Conservation (phyloP, 2,329 filamentous ascomycete genomes). For the Colletotrichum coccodes region DNA sequence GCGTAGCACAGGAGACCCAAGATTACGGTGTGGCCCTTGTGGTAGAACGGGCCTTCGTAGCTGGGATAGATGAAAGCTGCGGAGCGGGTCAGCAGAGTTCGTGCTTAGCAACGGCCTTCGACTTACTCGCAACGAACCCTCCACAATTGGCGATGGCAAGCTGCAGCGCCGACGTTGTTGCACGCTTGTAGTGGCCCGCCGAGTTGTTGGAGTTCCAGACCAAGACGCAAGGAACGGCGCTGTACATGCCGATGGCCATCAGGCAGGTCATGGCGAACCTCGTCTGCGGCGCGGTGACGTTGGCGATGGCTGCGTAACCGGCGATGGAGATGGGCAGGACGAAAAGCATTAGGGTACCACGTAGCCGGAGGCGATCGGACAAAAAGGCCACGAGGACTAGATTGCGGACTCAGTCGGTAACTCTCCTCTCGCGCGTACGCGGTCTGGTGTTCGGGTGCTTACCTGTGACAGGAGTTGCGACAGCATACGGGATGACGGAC, state of each 20-base stretch:
- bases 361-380: conserved; percentile 68
- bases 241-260: conserved; percentile 73
- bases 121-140: conserved; percentile 70
- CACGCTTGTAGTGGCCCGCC: conserved; percentile 76
- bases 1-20: conserved; percentile 68
- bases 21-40: conserved; percentile 70
- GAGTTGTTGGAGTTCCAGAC: conserved; percentile 77
- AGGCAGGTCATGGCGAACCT: conserved; percentile 75
- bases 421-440: rapidly evolving
- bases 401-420: background rate
- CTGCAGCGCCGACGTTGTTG: conserved; percentile 73
- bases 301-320: conserved; percentile 73
- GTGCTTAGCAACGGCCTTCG: rapidly evolving
- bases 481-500: conserved; percentile 72
- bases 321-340: conserved; percentile 72
- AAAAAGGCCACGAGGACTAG: conserved; percentile 63
- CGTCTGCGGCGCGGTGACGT: conserved; percentile 58
- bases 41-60: conserved; percentile 65
- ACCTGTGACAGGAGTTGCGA: conserved; percentile 66
- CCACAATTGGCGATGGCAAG: conserved; percentile 74
- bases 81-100: background rate
- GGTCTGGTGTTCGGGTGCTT: conserved; percentile 19
- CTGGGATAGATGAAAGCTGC: conserved; percentile 69
- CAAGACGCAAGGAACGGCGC: conserved; percentile 69
- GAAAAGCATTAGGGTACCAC: conserved; percentile 71